Percentiles rank a stretch among this genome's conserved stretches.
phyloP scores from a whole-genome alignment of 495 filamentous ascomycete species.

The Haplographium delicatum region DNA sequence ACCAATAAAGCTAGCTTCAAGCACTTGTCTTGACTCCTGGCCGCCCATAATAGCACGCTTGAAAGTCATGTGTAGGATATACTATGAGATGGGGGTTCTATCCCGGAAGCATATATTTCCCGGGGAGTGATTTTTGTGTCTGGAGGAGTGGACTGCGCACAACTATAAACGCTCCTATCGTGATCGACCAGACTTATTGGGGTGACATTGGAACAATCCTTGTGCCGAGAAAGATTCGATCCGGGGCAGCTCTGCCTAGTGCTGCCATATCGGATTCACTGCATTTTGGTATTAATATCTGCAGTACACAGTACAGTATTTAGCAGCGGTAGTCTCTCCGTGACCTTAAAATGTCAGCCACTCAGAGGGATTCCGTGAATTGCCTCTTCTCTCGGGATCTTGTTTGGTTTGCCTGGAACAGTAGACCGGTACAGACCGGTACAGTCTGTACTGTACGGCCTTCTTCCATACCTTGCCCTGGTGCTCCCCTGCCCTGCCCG shows the following conservation, averaged over 20 bases:
- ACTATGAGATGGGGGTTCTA: no score
- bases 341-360: slow-evolving; percentile 9
- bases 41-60: no score
- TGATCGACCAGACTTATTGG: neutral
- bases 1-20: slow-evolving; percentile 12
- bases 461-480: neutral
- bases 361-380: slow-evolving; percentile 11
- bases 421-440: no score
- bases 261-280: slow-evolving; percentile 14
- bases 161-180: neutral
- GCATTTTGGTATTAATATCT: slow-evolving; percentile 18
- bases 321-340: slow-evolving; percentile 25
- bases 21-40: no score
- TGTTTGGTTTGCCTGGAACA: neutral
- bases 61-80: no score
- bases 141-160: neutral
- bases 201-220: neutral
- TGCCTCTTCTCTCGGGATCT: slow-evolving; percentile 18
- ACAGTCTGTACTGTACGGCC: neutral
- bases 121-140: no score
- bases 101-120: no score
- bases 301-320: no score
- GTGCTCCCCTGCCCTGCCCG: neutral
- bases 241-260: no score
- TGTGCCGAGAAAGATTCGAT: slow-evolving; percentile 6